phyloP scores from a whole-genome alignment of 2,329 filamentous ascomycete species.

The Trichoderma asperellum region DNA sequence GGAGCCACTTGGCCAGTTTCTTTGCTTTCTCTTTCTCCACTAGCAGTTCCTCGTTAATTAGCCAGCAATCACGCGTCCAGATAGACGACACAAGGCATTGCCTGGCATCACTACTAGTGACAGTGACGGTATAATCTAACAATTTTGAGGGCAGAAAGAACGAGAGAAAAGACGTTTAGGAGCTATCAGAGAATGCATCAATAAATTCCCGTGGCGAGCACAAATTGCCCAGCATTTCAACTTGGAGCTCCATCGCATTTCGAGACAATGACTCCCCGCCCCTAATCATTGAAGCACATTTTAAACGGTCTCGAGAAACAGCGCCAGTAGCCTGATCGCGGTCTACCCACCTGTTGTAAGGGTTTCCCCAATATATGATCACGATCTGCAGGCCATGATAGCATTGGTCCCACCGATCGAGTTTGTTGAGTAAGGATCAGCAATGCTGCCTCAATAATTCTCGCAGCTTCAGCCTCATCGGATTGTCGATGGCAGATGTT shows the following conservation, averaged over 20 bases:
- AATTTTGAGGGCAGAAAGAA: neutral
- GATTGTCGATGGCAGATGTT: neutral
- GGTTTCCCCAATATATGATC: constrained; percentile 1
- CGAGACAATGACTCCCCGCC: neutral
- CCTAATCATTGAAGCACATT: neutral
- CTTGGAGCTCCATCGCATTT: neutral
- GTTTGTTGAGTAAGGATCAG: constrained; percentile 1
- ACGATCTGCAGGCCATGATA: constrained; percentile 14
- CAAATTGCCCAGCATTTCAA: neutral
- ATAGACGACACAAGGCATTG: too few relatives aligned
- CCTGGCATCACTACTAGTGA: neutral
- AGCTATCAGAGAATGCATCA: neutral
- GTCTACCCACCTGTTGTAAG: neutral
- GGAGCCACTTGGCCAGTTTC: neutral
- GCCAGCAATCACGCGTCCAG: neutral
- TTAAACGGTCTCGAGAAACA: neutral
- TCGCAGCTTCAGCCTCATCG: neutral
- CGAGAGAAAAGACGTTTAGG: neutral
- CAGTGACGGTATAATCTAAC: neutral
- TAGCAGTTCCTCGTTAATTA: neutral
- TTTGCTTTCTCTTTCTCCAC: neutral
- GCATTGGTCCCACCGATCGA: neutral
- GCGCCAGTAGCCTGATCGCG: neutral
- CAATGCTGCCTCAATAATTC: neutral
- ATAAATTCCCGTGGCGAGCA: neutral